Conservation (phyloP, 371 early-diverging fungal genomes). For the Mortierella sp. region DNA sequence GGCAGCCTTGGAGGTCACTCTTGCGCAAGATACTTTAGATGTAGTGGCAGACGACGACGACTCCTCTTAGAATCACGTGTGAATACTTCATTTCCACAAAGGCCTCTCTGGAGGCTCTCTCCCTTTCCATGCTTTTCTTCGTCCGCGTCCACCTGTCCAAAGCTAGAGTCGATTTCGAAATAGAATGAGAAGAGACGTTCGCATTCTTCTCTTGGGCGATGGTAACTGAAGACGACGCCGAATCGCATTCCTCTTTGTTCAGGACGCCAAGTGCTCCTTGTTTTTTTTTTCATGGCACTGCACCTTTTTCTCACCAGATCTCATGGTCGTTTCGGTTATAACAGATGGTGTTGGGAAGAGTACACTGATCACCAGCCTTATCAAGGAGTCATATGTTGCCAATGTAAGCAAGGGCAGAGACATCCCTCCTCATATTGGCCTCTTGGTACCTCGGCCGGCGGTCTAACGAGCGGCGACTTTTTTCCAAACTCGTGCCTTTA, state of each 20-base stretch:
- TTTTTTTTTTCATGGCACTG: not conserved
- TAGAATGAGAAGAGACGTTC: slow-evolving; percentile 88
- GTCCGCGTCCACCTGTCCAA: not conserved
- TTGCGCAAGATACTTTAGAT: slow-evolving; percentile 52
- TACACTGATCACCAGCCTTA: slow-evolving; percentile 93
- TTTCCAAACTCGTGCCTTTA: slow-evolving; percentile 55
- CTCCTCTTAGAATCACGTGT: no score
- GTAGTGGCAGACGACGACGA: slow-evolving; percentile 44
- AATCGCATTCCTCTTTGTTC: slow-evolving; percentile 14
- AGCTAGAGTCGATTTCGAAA: slow-evolving; percentile 2
- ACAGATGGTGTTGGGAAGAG: slow-evolving; percentile 95
- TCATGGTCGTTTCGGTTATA: not conserved
- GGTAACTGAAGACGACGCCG: slow-evolving; percentile 61
- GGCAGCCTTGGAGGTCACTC: slow-evolving; percentile 34
- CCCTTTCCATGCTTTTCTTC: not conserved
- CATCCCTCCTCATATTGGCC: not conserved
- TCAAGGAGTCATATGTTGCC: slow-evolving; percentile 93
- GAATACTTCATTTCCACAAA: no score
- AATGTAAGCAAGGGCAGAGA: slow-evolving; percentile 70
- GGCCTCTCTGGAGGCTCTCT: no score
- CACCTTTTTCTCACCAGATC: slow-evolving; percentile 7
- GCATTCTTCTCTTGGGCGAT: slow-evolving; percentile 90
- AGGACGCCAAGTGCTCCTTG: not conserved
- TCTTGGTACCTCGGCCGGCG: no score
- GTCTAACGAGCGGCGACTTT: no score